Conservation (phyloP, 352 stramenopile species). For the Phytophthora fragariae region DNA sequence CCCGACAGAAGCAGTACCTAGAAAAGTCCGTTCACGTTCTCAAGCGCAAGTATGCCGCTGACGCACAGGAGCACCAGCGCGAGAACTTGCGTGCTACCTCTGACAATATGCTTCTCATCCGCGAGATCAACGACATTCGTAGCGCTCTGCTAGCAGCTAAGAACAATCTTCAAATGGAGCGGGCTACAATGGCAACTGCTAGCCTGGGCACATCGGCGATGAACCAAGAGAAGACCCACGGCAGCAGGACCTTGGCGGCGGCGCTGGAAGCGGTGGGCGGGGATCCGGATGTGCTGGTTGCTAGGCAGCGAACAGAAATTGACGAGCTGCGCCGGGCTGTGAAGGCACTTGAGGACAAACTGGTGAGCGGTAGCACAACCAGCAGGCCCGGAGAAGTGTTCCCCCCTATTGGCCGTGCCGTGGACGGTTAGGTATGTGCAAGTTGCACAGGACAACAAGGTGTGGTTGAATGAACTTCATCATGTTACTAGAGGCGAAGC, state of each 20-base stretch:
- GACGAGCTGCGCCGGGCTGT: constrained; percentile 82
- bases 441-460: neutral
- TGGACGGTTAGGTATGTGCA: constrained; percentile 35
- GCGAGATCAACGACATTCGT: constrained; percentile 94
- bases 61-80: constrained; percentile 68
- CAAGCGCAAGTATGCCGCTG: constrained; percentile 88
- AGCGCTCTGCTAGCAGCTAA: constrained; percentile 77
- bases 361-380: constrained; percentile 29
- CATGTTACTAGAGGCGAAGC: too few relatives aligned
- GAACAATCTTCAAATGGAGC: constrained; percentile 80
- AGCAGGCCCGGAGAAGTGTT: constrained; percentile 36
- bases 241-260: constrained; percentile 26
- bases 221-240: constrained; percentile 34
- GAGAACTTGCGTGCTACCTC: constrained; percentile 71
- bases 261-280: constrained; percentile 36
- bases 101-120: constrained; percentile 93
- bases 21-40: constrained; percentile 93
- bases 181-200: constrained; percentile 47
- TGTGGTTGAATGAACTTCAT: neutral
- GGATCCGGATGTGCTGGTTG: constrained; percentile 66
- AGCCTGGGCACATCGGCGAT: constrained; percentile 27
- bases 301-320: constrained; percentile 69
- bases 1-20: constrained; percentile 92
- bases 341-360: constrained; percentile 77
- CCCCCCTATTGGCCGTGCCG: constrained; percentile 44